phyloP scores from a whole-genome alignment of 2,329 filamentous ascomycete species.

The Herpotrichia juniperi region DNA sequence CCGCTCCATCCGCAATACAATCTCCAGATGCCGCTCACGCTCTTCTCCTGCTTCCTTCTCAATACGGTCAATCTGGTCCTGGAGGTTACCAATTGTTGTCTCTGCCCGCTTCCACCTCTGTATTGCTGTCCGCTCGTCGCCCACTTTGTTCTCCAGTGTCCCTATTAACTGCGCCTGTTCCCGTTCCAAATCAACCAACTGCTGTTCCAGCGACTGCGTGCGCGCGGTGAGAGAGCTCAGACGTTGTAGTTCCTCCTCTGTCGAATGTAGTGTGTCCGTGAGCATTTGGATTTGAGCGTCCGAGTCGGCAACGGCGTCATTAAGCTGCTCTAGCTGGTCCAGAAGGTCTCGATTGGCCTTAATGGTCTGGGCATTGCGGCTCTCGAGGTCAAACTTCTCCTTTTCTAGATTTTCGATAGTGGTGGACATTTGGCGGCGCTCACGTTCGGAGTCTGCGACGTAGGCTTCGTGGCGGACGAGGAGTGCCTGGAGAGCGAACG shows the following conservation, averaged over 20 bases:
- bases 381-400: slow-evolving; percentile 72
- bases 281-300: slow-evolving; percentile 80
- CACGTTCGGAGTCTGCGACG: slow-evolving; percentile 88
- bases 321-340: slow-evolving; percentile 83
- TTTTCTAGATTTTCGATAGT: slow-evolving; percentile 78
- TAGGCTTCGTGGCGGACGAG: slow-evolving; percentile 92
- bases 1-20: slow-evolving; percentile 82
- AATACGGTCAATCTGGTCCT: slow-evolving; percentile 87
- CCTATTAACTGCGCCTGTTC: slow-evolving; percentile 78
- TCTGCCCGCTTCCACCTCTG: slow-evolving; percentile 88
- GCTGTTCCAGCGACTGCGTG: slow-evolving; percentile 79
- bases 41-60: slow-evolving; percentile 84
- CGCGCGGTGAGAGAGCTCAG: slow-evolving; percentile 75
- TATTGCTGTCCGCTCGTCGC: slow-evolving; percentile 79
- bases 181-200: slow-evolving; percentile 78
- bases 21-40: slow-evolving; percentile 78
- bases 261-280: slow-evolving; percentile 76
- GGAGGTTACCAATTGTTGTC: slow-evolving; percentile 75
- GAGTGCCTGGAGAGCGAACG: slow-evolving; percentile 77
- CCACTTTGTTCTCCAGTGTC: slow-evolving; percentile 68
- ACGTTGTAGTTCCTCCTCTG: slow-evolving; percentile 76
- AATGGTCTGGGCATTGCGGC: slow-evolving; percentile 76
- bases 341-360: slow-evolving; percentile 83
- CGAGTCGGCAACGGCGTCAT: slow-evolving; percentile 77
- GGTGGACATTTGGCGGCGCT: slow-evolving; percentile 73